Percentiles rank a stretch among this genome's conserved stretches.
phyloP scores from a whole-genome alignment of 495 filamentous ascomycete genomes.

The Xanthoparmelia taractica region DNA sequence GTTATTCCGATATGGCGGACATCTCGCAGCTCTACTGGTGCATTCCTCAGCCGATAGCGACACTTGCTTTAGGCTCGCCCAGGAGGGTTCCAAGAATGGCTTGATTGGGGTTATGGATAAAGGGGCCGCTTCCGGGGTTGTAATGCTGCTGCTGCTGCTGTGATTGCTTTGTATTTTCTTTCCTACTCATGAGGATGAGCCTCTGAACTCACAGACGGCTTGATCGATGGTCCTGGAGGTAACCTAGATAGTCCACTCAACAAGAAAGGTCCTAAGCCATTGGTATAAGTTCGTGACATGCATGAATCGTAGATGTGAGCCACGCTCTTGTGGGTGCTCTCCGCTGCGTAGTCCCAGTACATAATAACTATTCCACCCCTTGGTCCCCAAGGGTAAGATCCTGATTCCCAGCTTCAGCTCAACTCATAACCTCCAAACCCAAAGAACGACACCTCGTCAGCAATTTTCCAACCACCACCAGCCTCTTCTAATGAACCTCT shows the following conservation, averaged over 20 bases:
- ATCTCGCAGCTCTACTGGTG: slow-evolving; percentile 8
- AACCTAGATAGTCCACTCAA: slow-evolving; percentile 7
- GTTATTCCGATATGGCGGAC: background rate
- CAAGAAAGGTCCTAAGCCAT: slow-evolving; percentile 9
- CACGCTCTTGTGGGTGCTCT: background rate
- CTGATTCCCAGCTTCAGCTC: background rate
- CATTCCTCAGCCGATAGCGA: background rate
- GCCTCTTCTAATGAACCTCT: no score
- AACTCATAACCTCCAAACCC: background rate
- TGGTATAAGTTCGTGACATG: background rate
- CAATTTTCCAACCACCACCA: no score
- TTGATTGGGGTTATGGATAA: slow-evolving; percentile 8
- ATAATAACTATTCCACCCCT: background rate
- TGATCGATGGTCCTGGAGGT: slow-evolving; percentile 1
- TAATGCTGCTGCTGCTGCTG: slow-evolving; percentile 18
- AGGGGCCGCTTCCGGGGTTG: slow-evolving; percentile 20
- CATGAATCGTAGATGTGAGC: background rate
- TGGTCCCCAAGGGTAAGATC: background rate
- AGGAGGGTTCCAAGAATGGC: slow-evolving; percentile 1
- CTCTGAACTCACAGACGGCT: slow-evolving; percentile 14
- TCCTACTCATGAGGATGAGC: slow-evolving; percentile 16
- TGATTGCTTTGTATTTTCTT: slow-evolving; percentile 8
- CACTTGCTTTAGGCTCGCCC: background rate
- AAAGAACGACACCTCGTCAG: no score
- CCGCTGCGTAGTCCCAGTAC: background rate